phyloP scores from a whole-genome alignment of 192 early-diverging fungal genomes.

The Linnemannia hyalina region DNA sequence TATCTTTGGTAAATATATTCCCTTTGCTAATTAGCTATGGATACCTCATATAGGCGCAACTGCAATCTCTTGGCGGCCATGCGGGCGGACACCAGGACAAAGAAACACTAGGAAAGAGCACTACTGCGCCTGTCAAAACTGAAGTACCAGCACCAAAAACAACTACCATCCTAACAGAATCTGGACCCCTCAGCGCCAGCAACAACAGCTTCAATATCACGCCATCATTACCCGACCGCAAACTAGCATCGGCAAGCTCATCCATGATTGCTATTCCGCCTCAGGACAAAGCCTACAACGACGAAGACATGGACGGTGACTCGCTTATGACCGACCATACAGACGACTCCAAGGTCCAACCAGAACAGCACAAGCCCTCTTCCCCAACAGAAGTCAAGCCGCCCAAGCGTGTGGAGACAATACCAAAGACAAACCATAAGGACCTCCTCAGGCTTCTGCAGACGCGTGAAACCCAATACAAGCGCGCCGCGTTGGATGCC shows the following conservation, averaged over 20 bases:
- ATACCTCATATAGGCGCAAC: constrained; percentile 21
- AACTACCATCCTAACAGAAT: constrained; percentile 1
- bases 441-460: constrained; percentile 38
- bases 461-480: constrained; percentile 63
- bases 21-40: neutral
- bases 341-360: neutral
- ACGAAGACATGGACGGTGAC: constrained; percentile 35
- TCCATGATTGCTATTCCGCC: constrained; percentile 53
- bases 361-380: constrained; percentile 20
- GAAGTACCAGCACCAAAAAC: constrained; percentile 5
- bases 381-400: constrained; percentile 32
- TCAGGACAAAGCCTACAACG: constrained; percentile 20
- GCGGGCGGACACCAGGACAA: constrained; percentile 24
- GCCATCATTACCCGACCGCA: neutral
- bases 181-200: constrained; percentile 8
- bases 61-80: constrained; percentile 51
- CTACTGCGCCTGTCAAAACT: neutral
- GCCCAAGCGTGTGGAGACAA: constrained; percentile 26
- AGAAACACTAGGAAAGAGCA: neutral
- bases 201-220: neutral
- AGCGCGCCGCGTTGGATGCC: constrained; percentile 60
- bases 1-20: constrained; percentile 1
- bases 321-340: constrained; percentile 7
- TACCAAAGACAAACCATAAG: constrained; percentile 42
- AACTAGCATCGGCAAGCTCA: constrained; percentile 24